Base-by-base conservation (phyloP, 805 yeast genomes). In the Isabelozyma gotoi region DNA sequence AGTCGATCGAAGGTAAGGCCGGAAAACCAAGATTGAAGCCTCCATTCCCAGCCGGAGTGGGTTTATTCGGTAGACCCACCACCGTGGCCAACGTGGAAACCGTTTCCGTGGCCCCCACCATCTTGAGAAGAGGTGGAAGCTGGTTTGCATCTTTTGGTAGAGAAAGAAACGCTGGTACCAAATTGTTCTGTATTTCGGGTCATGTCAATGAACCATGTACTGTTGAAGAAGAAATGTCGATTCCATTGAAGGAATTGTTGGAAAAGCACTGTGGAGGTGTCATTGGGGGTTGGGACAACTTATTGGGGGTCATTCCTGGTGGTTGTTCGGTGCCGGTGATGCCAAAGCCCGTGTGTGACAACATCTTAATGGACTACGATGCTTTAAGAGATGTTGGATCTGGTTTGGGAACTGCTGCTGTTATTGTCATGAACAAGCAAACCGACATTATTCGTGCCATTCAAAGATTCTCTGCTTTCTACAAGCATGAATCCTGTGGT, bases 1-100 rank as follows among this genome's bases (percentile, higher is more conserved):
- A 88, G 72, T 83, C 91, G 3, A 73, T 88, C 42, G 96, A 88
- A 71, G 96, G 96, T 56, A 88, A 88, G 68, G 95, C 94, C 45
- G 96, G 96, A 52, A 88, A 88, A 70, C 96, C 96, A 54, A 82
- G 96, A 69, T 78, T 88, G 65, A 88, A 88, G 81, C 96, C 96
- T 31, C 96, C 96, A 51, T 88, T 88, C 80, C 96, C 96, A 29
- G 96, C 96, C 29, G 96, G 95, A 59, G 92, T 88, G 46, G 96
- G 96, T 57, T 74, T 88, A 43, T 88, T 85, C 55, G 96, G 96
- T 59, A 80, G 96, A 66, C 96, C 96, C 52, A 81, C 91, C 24
- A 88, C 96, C 36, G 96, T 88, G 46, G 85, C 96, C 49, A 88
- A 88, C 61, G 96, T 88, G 47, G 96, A 88, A 71, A 88, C 96